Conservation (phyloP, 1,139 yeast species). For the Yamadazyma blattariae region DNA sequence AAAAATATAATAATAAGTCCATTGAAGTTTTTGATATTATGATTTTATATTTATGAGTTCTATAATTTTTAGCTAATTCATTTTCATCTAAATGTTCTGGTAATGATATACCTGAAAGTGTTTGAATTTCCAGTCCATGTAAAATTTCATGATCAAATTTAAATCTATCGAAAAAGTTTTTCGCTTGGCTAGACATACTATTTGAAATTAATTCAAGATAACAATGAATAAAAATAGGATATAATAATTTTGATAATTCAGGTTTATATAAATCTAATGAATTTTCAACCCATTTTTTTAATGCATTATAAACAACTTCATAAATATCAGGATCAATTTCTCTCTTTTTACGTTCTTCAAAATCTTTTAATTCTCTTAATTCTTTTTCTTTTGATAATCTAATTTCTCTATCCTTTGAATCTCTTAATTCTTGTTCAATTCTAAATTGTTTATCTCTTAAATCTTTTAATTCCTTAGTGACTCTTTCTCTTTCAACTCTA, state of each 20-base stretch:
- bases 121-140: conserved; percentile 76
- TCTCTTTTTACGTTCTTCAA: conserved; percentile 36
- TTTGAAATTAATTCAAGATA: conserved; percentile 75
- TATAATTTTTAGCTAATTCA: conserved; percentile 73
- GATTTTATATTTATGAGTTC: conserved; percentile 69
- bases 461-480: conserved; percentile 39
- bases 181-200: conserved; percentile 58
- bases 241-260: conserved; percentile 77
- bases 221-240: conserved; percentile 88
- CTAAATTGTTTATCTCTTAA: conserved; percentile 34
- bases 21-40: conserved; percentile 81
- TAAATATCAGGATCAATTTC: conserved; percentile 67
- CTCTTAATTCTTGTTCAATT: conserved; percentile 39
- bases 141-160: conserved; percentile 69
- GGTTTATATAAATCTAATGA: conserved; percentile 91
- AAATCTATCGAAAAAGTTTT: conserved; percentile 72
- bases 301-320: conserved; percentile 71
- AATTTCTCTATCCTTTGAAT: conserved; percentile 39
- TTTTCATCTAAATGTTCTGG: conserved; percentile 83
- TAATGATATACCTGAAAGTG: conserved; percentile 69
- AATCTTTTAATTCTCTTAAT: conserved; percentile 38
- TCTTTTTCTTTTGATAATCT: conserved; percentile 41
- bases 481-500: conserved; percentile 26
- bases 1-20: conserved; percentile 76
- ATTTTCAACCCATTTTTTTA: conserved; percentile 87